Evolutionary conservation across 176 grass and related monocot genomes (phyloP).

Genomic region (Eragrostis curvula): DNA sequence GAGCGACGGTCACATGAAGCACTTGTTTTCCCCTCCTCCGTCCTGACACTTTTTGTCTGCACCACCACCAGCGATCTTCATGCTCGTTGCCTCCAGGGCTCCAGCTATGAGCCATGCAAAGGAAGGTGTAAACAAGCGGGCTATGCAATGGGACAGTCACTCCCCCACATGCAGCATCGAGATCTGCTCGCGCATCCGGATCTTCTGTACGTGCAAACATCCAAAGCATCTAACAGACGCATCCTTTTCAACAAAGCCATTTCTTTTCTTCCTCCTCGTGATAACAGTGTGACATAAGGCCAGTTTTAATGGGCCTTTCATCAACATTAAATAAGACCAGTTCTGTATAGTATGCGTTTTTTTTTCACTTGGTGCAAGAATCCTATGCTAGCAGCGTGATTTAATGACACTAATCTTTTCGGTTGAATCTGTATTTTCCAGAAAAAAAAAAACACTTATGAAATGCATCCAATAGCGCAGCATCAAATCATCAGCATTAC

Average conservation of each 20-base stretch:
- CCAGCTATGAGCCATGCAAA: constrained; percentile 28
- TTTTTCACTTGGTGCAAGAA: background rate
- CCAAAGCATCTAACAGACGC: constrained; percentile 40
- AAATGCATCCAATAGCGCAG: background rate
- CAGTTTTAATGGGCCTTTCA: too few species aligned
- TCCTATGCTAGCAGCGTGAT: constrained; percentile 18
- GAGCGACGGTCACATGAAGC: background rate
- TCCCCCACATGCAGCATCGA: constrained; percentile 40
- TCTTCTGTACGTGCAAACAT: constrained; percentile 44
- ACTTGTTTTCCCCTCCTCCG: background rate
- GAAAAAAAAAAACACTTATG: background rate
- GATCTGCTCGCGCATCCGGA: constrained; percentile 53
- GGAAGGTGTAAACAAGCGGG: constrained; percentile 1
- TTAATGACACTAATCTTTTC: background rate
- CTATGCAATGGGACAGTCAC: background rate
- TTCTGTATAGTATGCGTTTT: background rate
- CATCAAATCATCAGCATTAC: background rate
- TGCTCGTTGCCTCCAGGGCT: constrained; percentile 27
- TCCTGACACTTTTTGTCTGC: constrained; percentile 21
- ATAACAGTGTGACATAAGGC: background rate
- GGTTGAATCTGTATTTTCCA: background rate
- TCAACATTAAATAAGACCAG: too few species aligned
- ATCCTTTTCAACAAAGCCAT: background rate
- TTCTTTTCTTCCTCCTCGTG: background rate
- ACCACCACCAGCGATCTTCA: background rate